Conservation (phyloP, 108 stramenopile species). For the Cyclotella distinguenda region DNA sequence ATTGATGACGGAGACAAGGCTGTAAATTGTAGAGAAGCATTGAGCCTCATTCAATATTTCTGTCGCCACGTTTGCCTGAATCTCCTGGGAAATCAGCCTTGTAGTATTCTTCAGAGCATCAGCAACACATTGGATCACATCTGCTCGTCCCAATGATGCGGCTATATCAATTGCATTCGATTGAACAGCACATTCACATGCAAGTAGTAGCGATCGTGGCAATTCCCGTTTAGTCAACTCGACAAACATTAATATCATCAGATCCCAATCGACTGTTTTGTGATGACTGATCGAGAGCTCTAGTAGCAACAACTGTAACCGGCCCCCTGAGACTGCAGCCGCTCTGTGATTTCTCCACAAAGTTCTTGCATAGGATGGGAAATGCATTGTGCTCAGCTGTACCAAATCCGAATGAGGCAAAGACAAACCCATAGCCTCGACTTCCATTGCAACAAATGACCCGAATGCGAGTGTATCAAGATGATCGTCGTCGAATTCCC, state of each 20-base stretch:
- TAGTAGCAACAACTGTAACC: constrained; percentile 69
- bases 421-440: constrained; percentile 85
- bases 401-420: constrained; percentile 79
- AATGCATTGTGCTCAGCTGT: constrained; percentile 76
- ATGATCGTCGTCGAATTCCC: constrained; percentile 26
- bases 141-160: constrained; percentile 9
- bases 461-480: constrained; percentile 66
- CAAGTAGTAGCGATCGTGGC: constrained; percentile 67
- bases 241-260: constrained; percentile 50
- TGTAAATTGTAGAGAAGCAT: constrained; percentile 27
- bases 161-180: constrained; percentile 29
- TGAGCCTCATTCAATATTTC: constrained; percentile 12
- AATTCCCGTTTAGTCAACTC: constrained; percentile 55
- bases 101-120: constrained; percentile 17
- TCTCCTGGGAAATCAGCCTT: constrained; percentile 18
- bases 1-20: constrained; percentile 24
- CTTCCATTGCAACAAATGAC: constrained; percentile 81
- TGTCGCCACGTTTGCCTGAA: constrained; percentile 4
- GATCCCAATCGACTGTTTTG: constrained; percentile 53
- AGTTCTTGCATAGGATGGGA: constrained; percentile 78
- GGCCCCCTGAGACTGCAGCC: constrained; percentile 50
- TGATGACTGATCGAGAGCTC: constrained; percentile 65
- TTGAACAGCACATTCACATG: constrained; percentile 57
- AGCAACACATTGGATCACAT: constrained; percentile 26
- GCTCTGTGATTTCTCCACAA: constrained; percentile 78